Conservation (phyloP, 2,329 filamentous ascomycete species). For the Trichophyton schoenleinii region DNA sequence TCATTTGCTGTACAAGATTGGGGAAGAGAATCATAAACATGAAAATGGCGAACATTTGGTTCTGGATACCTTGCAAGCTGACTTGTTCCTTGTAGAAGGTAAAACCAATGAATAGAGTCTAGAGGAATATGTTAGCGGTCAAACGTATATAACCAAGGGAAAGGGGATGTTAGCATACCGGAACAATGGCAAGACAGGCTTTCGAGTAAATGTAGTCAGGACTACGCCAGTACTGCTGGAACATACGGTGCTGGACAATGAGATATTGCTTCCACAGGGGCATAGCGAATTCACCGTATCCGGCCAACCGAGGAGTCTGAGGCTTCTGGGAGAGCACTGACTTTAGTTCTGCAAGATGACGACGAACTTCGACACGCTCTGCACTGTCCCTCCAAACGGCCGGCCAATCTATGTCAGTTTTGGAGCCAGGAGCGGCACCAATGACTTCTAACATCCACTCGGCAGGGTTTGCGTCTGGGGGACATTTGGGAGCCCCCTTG, state of each 20-base stretch:
- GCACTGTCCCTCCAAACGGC: conserved; percentile 43
- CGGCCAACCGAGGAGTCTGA: conserved; percentile 6
- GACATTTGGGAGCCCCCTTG: conserved; percentile 52
- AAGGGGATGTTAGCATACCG: conserved; percentile 19
- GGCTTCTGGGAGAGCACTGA: conserved; percentile 27
- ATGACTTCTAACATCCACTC: conserved; percentile 58
- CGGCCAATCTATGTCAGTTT: conserved; percentile 42
- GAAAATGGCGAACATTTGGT: conserved; percentile 86
- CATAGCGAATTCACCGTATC: conserved; percentile 60
- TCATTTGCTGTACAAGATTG: conserved; percentile 40
- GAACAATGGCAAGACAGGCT: conserved; percentile 50
- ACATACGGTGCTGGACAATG: conserved; percentile 60
- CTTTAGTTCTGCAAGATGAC: conserved; percentile 40
- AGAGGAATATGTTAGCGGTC: conserved; percentile 2
- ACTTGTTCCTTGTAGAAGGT: conserved; percentile 65
- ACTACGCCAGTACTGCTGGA: conserved; percentile 85
- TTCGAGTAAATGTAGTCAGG: conserved; percentile 85
- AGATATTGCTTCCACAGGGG: conserved; percentile 56
- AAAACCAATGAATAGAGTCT: conserved; percentile 66
- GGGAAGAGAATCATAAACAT: conserved; percentile 74
- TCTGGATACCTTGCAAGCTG: conserved; percentile 68
- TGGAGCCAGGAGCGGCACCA: conserved; percentile 47
- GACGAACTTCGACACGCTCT: conserved; percentile 39
- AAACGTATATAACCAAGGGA: not conserved
- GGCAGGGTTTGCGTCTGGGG: conserved; percentile 55